phyloP scores from a whole-genome alignment of 768 basidiomycete species.

The Sarcodon sp. region DNA sequence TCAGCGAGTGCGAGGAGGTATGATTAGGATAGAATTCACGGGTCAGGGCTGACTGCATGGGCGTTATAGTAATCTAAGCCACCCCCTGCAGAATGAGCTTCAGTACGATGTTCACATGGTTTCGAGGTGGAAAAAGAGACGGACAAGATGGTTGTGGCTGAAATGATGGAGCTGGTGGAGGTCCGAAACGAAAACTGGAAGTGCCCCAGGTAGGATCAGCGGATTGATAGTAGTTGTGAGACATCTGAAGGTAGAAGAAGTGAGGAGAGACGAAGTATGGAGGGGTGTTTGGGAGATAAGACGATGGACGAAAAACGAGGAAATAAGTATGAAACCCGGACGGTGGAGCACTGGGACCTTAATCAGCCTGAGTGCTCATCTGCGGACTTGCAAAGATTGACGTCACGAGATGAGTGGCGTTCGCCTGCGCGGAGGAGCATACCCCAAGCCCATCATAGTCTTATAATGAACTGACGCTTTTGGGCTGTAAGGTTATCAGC shows the following conservation, averaged over 20 bases:
- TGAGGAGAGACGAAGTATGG: background rate
- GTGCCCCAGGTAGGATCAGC: background rate
- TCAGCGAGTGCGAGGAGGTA: background rate
- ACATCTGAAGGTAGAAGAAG: background rate
- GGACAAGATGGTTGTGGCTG: slow-evolving; percentile 41
- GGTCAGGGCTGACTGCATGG: slow-evolving; percentile 41
- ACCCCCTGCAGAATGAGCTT: slow-evolving; percentile 29
- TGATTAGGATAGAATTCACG: slow-evolving; percentile 27
- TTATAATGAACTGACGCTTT: too few relatives aligned
- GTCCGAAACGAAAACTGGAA: slow-evolving; percentile 18
- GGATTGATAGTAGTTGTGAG: background rate
- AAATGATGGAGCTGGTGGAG: slow-evolving; percentile 20
- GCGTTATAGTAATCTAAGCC: slow-evolving; percentile 54
- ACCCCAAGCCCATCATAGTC: too few relatives aligned
- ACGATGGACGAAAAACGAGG: too few relatives aligned
- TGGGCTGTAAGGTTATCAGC: too few relatives aligned
- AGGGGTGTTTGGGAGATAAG: too few relatives aligned
- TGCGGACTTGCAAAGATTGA: too few relatives aligned
- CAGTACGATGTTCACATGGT: background rate
- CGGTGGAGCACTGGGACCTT: too few relatives aligned
- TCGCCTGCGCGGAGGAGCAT: too few relatives aligned
- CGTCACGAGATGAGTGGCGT: too few relatives aligned
- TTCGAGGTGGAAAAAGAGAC: slow-evolving; percentile 12
- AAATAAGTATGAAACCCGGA: too few relatives aligned
- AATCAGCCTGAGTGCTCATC: too few relatives aligned